Percentiles rank a stretch among this genome's conserved stretches.
Evolutionary conservation across 768 basidiomycete genomes (phyloP).

Genomic region (Hygrophoropsis aurantiaca): DNA sequence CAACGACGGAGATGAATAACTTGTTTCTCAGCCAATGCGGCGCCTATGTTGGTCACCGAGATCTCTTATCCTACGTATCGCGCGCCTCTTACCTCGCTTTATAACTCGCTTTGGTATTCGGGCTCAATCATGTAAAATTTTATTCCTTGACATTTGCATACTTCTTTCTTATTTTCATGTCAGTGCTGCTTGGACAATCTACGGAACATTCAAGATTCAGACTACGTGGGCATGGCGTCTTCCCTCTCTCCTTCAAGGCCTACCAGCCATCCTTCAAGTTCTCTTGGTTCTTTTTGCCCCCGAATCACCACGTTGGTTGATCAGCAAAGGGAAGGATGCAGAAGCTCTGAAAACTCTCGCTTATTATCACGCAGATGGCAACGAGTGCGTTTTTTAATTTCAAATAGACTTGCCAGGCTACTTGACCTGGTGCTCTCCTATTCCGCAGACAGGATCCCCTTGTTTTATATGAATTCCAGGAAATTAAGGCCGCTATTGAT

Average conservation of each 20-base stretch:
- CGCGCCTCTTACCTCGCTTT: constrained; percentile 71
- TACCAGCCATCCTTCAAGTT: constrained; percentile 70
- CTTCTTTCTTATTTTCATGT: background rate
- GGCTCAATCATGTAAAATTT: constrained; percentile 69
- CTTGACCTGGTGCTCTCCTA: background rate
- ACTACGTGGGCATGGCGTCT: constrained; percentile 82
- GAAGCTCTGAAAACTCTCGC: constrained; percentile 72
- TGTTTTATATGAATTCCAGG: constrained; percentile 72
- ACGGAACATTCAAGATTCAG: constrained; percentile 70
- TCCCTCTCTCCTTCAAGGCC: constrained; percentile 69
- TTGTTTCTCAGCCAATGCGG: constrained; percentile 53
- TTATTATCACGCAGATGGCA: constrained; percentile 81
- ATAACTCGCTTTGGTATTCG: constrained; percentile 86
- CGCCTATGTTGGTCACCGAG: constrained; percentile 84
- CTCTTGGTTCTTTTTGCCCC: constrained; percentile 66
- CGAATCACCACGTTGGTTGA: constrained; percentile 83
- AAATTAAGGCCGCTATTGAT: constrained; percentile 77
- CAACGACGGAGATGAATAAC: background rate
- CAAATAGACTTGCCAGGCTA: too few relatives aligned
- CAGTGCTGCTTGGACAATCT: constrained; percentile 83
- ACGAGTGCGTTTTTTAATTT: constrained; percentile 40
- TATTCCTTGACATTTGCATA: constrained; percentile 7
- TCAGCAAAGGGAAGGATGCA: constrained; percentile 70
- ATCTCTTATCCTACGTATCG: constrained; percentile 84
- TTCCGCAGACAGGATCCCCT: constrained; percentile 54